Evolutionary conservation across 495 filamentous ascomycete species (phyloP).

Genomic region (Niebla homalea): DNA sequence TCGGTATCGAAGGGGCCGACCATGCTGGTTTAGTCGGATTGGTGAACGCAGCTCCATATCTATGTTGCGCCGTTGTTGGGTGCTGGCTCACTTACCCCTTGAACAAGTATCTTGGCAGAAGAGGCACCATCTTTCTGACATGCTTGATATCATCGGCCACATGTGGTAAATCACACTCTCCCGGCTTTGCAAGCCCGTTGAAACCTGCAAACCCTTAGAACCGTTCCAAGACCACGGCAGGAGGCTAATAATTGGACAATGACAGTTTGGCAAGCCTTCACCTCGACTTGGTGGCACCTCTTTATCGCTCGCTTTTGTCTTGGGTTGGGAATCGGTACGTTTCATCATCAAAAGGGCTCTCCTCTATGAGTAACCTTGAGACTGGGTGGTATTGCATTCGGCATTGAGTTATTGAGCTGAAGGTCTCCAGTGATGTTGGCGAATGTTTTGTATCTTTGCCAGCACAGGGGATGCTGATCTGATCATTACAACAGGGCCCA

Average conservation of each 20-base stretch:
- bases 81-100: slow-evolving; percentile 44
- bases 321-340: slow-evolving; percentile 39
- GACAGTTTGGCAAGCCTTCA: slow-evolving; percentile 9
- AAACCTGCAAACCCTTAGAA: too few species aligned
- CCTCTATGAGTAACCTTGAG: too few species aligned
- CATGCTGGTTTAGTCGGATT: slow-evolving; percentile 23
- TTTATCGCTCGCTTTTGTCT: slow-evolving; percentile 42
- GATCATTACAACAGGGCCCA: slow-evolving; percentile 22
- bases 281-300: slow-evolving; percentile 10
- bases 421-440: too few species aligned
- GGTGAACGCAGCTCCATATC: slow-evolving; percentile 34
- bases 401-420: too few species aligned
- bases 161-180: neutral
- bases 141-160: slow-evolving; percentile 27
- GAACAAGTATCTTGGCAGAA: slow-evolving; percentile 40
- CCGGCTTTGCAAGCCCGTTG: too few species aligned
- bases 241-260: too few species aligned
- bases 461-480: too few species aligned
- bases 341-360: too few species aligned
- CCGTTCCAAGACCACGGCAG: too few species aligned
- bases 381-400: too few species aligned
- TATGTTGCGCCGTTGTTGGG: slow-evolving; percentile 31
- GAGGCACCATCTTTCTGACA: slow-evolving; percentile 45
- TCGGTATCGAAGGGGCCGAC: slow-evolving; percentile 4
- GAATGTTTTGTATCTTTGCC: too few species aligned